Percentiles rank a stretch among this genome's conserved stretches.
phyloP scores from a whole-genome alignment of 495 filamentous ascomycete species.

The Haplographium delicatum region DNA sequence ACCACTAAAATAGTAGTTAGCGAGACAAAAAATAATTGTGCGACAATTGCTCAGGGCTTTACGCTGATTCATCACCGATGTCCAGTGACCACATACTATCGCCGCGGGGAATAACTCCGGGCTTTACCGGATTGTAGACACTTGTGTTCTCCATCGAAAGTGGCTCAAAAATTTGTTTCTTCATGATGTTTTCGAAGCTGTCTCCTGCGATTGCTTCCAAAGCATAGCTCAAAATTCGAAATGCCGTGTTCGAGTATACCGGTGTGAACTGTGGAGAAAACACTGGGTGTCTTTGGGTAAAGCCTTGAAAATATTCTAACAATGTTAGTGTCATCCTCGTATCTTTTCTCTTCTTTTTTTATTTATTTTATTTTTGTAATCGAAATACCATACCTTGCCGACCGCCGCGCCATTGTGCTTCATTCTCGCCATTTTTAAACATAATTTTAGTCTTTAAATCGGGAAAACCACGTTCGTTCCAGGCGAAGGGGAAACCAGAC shows the following conservation, averaged over 20 bases:
- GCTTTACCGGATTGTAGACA: slow-evolving; percentile 13
- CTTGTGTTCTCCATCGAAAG: slow-evolving; percentile 28
- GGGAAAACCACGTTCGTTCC: not conserved
- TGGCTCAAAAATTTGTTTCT: slow-evolving; percentile 25
- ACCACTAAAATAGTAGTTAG: slow-evolving; percentile 28
- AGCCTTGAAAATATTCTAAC: slow-evolving; percentile 28
- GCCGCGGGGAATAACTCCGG: slow-evolving; percentile 28
- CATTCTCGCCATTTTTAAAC: not conserved
- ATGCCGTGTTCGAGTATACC: slow-evolving; percentile 36
- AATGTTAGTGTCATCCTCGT: too few relatives aligned
- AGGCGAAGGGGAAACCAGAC: not conserved
- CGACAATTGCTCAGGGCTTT: slow-evolving; percentile 14
- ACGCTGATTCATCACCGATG: slow-evolving; percentile 29
- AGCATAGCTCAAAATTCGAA: slow-evolving; percentile 33
- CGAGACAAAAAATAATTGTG: not conserved
- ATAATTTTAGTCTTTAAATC: not conserved
- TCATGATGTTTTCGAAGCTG: slow-evolving; percentile 1
- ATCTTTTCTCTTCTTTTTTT: too few relatives aligned
- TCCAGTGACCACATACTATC: slow-evolving; percentile 23
- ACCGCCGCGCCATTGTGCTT: not conserved
- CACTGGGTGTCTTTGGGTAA: slow-evolving; percentile 31
- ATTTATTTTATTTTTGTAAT: not conserved
- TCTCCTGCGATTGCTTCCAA: slow-evolving; percentile 32
- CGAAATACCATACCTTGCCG: not conserved
- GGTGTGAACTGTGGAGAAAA: slow-evolving; percentile 34